Conservation (phyloP, 2,329 filamentous ascomycete species). For the Colletotrichum spaethianum region DNA sequence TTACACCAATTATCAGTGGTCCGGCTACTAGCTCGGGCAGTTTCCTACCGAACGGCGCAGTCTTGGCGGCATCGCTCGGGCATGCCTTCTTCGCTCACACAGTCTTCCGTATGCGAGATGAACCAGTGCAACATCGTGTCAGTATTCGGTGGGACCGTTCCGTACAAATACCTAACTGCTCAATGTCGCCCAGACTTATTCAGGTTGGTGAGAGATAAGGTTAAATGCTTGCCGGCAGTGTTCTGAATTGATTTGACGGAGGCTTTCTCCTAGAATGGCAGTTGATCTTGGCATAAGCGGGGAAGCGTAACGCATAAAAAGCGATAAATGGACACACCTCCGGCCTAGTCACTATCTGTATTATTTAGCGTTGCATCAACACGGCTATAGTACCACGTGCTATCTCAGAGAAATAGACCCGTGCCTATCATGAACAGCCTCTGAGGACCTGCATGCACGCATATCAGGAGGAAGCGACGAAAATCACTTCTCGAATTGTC, state of each 20-base stretch:
- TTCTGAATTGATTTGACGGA: not conserved
- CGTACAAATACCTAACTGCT: not conserved
- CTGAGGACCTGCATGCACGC: not conserved
- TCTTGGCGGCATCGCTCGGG: not conserved
- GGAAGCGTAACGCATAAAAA: not conserved
- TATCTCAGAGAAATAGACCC: not conserved
- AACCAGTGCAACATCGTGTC: not conserved
- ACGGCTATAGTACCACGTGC: not conserved
- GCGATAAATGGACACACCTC: not conserved
- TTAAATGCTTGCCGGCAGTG: not conserved
- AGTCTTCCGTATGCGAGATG: not conserved
- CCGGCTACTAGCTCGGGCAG: not conserved
- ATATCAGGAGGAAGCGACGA: not conserved
- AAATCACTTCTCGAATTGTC: not conserved
- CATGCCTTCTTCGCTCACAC: not conserved
- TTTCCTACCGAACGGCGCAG: not conserved
- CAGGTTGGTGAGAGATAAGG: not conserved
- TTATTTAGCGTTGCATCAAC: not conserved
- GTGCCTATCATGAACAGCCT: not conserved
- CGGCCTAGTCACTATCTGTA: not conserved
- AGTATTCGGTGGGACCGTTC: too few relatives aligned
- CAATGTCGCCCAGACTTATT: not conserved
- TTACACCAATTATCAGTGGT: not conserved
- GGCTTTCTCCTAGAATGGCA: constrained; percentile 6
- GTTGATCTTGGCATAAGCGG: not conserved